phyloP scores from a whole-genome alignment of 2,329 filamentous ascomycete species.

The Stromatinia cepivora region DNA sequence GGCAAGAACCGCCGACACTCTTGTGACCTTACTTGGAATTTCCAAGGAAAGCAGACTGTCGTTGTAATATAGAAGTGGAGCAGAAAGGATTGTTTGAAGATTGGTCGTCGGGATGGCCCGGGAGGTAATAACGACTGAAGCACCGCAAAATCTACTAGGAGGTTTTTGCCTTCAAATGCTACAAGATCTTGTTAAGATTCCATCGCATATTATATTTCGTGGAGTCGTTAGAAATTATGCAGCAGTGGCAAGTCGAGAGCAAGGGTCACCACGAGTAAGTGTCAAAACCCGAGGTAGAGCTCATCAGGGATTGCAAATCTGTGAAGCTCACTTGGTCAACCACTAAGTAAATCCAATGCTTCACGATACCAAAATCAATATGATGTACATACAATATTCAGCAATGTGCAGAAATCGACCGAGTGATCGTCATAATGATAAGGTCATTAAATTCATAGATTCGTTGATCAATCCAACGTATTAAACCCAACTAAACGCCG shows the following conservation, averaged over 20 bases:
- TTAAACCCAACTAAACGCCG: slow-evolving; percentile 34
- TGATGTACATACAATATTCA: not conserved
- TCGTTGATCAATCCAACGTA: slow-evolving; percentile 9
- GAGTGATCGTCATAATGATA: not conserved
- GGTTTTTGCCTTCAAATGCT: too few relatives aligned
- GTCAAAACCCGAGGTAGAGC: not conserved
- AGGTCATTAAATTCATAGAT: slow-evolving; percentile 9
- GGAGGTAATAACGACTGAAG: too few relatives aligned
- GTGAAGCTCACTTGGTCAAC: not conserved
- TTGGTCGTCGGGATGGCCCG: not conserved
- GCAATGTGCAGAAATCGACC: not conserved
- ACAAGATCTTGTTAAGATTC: too few relatives aligned
- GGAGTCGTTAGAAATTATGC: too few relatives aligned
- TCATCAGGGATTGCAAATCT: not conserved
- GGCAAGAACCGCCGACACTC: not conserved
- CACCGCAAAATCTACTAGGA: too few relatives aligned
- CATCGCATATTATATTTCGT: too few relatives aligned
- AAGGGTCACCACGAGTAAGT: not conserved
- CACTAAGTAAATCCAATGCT: too few relatives aligned
- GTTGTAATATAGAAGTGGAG: not conserved
- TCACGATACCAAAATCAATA: not conserved
- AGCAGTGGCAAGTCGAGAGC: not conserved
- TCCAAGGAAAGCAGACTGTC: too few relatives aligned
- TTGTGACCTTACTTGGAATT: not conserved
- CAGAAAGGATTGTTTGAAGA: not conserved